Conservation (phyloP, 2,329 filamentous ascomycete species). For the Neopestalotiopsis sp. region DNA sequence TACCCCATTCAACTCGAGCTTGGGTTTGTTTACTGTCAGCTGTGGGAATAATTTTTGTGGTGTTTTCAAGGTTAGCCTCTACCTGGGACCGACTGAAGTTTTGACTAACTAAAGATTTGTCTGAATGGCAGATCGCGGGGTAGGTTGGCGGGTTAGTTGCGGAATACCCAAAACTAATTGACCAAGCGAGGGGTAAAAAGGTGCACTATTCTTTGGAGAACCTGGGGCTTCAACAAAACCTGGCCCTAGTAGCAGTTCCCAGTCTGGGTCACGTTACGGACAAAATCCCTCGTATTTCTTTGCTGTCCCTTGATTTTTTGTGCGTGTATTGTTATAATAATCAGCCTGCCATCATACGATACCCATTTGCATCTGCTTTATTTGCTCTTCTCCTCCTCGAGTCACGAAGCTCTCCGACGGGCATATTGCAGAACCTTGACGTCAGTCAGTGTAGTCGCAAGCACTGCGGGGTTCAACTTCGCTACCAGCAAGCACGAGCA, state of each 20-base stretch:
- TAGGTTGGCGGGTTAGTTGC: not conserved
- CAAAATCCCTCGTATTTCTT: not conserved
- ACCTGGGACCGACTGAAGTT: too few relatives aligned
- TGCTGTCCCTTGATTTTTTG: not conserved
- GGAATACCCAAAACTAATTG: not conserved
- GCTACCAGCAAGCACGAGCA: not conserved
- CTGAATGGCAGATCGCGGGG: not conserved
- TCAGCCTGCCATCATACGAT: too few relatives aligned
- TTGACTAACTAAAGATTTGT: not conserved
- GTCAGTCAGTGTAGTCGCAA: slow-evolving; percentile 2
- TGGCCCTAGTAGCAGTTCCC: not conserved
- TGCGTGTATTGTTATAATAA: not conserved
- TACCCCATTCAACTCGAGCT: too few relatives aligned
- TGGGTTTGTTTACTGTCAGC: too few relatives aligned
- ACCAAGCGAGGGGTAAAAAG: not conserved
- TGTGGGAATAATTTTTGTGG: too few relatives aligned
- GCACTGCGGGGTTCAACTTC: not conserved
- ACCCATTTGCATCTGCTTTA: not conserved
- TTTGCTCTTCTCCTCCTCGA: not conserved
- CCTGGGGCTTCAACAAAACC: not conserved
- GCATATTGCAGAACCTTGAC: slow-evolving; percentile 1
- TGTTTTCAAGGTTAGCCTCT: too few relatives aligned
- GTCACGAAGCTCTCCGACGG: not conserved
- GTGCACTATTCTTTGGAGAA: not conserved
- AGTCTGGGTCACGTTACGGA: not conserved